These are phyloP conservation scores for Amylostereum areolatum DNA, from an alignment of 1,284 basidiomycete genomes.

Conservation along the genomic window DNA sequence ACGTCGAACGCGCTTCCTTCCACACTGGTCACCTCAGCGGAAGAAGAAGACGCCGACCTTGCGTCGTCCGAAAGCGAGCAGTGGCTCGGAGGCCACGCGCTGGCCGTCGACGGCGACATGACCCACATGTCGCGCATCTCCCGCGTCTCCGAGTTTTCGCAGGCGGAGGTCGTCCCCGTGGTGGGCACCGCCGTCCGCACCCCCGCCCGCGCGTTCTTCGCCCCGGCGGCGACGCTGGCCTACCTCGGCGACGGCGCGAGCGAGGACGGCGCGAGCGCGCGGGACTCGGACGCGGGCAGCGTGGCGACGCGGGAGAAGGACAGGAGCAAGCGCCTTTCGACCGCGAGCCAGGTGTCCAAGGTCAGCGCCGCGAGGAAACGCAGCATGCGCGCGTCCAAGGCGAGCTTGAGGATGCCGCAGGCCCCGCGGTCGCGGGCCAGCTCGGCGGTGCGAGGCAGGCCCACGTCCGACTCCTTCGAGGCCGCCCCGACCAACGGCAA, in stretches of 20 bases:
- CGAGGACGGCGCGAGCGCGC: constrained; percentile 1
- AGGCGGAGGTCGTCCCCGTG: constrained; percentile 26
- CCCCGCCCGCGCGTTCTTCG: constrained; percentile 17
- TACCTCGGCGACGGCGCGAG: background rate
- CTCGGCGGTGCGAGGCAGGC: background rate
- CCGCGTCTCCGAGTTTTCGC: constrained; percentile 15
- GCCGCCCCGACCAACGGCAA: background rate
- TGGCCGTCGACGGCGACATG: constrained; percentile 1
- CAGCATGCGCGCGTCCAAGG: constrained; percentile 50
- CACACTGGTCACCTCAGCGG: constrained; percentile 9
- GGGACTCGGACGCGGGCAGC: background rate
- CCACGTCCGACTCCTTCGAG: background rate
- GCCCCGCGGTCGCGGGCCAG: background rate
- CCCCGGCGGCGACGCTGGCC: background rate
- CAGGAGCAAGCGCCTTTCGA: constrained; percentile 11
- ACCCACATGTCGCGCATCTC: constrained; percentile 4
- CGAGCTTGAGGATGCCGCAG: constrained; percentile 47
- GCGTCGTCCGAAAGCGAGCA: background rate
- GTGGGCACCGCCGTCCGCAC: constrained; percentile 26
- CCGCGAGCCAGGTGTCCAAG: constrained; percentile 21
- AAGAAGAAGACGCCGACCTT: constrained; percentile 35
- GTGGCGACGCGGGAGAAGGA: no score
- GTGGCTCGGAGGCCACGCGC: constrained; percentile 4
- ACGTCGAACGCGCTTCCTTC: no score
- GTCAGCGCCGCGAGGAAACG: constrained; percentile 55